Conservation (phyloP, 1,284 basidiomycete species). For the Puccinia horiana region DNA sequence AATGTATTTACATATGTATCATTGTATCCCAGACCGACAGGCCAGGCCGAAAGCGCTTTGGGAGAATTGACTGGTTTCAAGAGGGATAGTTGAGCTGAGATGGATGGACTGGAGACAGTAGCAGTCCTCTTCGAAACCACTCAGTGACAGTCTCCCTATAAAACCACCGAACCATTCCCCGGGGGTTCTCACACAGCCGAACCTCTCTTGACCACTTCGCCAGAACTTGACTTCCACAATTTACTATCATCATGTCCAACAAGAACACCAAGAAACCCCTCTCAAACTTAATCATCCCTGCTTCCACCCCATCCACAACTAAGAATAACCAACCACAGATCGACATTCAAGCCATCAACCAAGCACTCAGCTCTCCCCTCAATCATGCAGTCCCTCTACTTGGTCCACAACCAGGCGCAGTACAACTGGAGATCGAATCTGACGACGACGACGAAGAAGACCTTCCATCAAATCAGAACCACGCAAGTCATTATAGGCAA, state of each 20-base stretch:
- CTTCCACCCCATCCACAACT: not conserved
- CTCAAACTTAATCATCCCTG: not conserved
- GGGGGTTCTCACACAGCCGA: too few relatives aligned
- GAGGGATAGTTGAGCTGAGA: too few relatives aligned
- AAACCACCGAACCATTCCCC: too few relatives aligned
- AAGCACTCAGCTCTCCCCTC: conserved; percentile 24
- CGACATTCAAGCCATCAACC: conserved; percentile 19
- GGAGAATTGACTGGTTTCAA: too few relatives aligned
- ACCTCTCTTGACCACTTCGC: too few relatives aligned
- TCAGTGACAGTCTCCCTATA: too few relatives aligned
- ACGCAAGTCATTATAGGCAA: conserved; percentile 40
- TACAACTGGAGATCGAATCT: conserved; percentile 36
- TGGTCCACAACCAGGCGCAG: not conserved
- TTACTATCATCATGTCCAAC: not conserved
- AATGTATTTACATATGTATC: too few relatives aligned
- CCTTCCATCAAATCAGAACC: conserved; percentile 18
- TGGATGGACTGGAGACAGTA: too few relatives aligned
- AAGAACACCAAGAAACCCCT: not conserved
- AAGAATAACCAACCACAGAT: not conserved
- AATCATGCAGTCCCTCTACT: not conserved
- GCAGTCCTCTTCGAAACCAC: too few relatives aligned
- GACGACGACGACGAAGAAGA: conserved; percentile 39
- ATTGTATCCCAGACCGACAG: too few relatives aligned
- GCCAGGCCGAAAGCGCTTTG: too few relatives aligned
- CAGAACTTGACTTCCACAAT: too few relatives aligned